Evolutionary conservation across 768 basidiomycete genomes (phyloP).

Genomic region (Suillus clintonianus): DNA sequence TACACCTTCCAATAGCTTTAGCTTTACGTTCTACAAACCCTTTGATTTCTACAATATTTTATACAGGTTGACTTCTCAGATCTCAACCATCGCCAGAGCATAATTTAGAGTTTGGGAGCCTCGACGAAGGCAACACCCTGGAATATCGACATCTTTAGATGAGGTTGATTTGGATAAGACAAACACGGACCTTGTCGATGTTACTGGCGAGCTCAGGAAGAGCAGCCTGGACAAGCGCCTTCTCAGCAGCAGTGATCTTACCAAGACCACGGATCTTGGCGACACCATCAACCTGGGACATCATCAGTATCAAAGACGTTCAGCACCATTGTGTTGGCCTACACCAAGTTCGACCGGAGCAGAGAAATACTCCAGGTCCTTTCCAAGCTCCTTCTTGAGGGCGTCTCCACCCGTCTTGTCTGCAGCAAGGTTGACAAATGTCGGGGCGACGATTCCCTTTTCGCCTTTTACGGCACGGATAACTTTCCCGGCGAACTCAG

Average conservation of each 20-base stretch:
- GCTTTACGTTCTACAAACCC: neutral
- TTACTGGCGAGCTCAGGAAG: conserved; percentile 75
- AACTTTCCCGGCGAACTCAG: conserved; percentile 83
- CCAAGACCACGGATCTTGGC: conserved; percentile 84
- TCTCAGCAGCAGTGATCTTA: conserved; percentile 68
- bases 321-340: conserved; percentile 16
- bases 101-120: conserved; percentile 27
- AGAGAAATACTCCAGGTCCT: conserved; percentile 85
- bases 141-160: neutral
- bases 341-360: conserved; percentile 88
- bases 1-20: neutral
- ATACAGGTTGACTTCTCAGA: neutral
- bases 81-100: neutral
- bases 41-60: neutral
- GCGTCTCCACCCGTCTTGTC: conserved; percentile 70
- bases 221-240: conserved; percentile 75
- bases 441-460: conserved; percentile 82
- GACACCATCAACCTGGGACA: conserved; percentile 72
- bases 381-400: conserved; percentile 77
- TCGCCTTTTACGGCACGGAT: conserved; percentile 86
- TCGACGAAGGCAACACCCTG: conserved; percentile 29
- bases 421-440: conserved; percentile 78
- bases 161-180: neutral
- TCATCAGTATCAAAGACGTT: neutral
- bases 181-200: conserved; percentile 64